Evolutionary conservation across 371 early-diverging fungal species (phyloP).

Genomic region (Mortierella sp.): DNA sequence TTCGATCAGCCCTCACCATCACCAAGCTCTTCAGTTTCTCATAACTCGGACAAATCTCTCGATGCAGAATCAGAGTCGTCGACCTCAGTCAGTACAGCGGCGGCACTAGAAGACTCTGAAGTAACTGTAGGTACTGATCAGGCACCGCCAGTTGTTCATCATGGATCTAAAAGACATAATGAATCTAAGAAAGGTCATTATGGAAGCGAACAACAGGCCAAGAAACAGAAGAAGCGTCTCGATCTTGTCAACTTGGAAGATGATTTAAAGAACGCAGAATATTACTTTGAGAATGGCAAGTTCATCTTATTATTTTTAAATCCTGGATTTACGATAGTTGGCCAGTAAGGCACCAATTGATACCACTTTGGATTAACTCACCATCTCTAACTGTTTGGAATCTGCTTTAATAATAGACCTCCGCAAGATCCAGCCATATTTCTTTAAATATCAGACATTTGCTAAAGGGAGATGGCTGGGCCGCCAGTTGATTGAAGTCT

Average conservation of each 20-base stretch:
- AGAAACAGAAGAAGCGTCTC: slow-evolving; percentile 52
- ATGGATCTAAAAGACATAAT: slow-evolving; percentile 50
- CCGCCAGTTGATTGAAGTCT: slow-evolving; percentile 78
- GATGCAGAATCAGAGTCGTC: not conserved
- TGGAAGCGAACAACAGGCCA: slow-evolving; percentile 26
- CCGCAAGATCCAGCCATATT: slow-evolving; percentile 88
- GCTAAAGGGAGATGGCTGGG: slow-evolving; percentile 96
- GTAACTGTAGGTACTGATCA: not conserved
- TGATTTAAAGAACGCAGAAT: slow-evolving; percentile 43
- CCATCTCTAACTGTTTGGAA: not conserved
- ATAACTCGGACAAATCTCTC: not conserved
- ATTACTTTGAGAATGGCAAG: slow-evolving; percentile 49
- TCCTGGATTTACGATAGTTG: not conserved
- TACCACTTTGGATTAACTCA: not conserved
- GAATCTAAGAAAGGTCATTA: slow-evolving; percentile 53
- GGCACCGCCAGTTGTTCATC: not conserved
- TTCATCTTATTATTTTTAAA: not conserved
- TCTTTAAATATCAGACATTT: slow-evolving; percentile 81
- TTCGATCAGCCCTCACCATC: not conserved
- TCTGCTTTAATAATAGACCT: slow-evolving; percentile 61
- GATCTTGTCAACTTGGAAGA: slow-evolving; percentile 45
- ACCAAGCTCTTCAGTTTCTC: not conserved
- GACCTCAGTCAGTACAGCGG: not conserved
- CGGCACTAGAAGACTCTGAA: not conserved
- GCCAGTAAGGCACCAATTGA: not conserved